Evolutionary conservation across 495 filamentous ascomycete genomes (phyloP).

Genomic region (Chaetomium tenue): DNA sequence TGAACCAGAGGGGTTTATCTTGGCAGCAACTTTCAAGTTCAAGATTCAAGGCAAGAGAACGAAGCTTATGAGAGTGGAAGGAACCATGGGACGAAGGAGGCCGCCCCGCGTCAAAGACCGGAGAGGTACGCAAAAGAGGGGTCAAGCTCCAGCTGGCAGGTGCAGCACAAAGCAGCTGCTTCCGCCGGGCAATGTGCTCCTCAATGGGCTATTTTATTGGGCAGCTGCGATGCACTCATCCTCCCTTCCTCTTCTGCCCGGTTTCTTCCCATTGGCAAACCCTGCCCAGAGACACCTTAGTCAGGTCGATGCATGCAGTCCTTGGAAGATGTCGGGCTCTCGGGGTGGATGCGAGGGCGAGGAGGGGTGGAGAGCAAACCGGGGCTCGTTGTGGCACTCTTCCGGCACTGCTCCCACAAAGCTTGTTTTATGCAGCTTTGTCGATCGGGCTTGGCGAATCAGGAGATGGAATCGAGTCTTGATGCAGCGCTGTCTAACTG

Average conservation of each 20-base stretch:
- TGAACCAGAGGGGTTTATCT: not conserved
- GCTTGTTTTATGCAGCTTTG: too few relatives aligned
- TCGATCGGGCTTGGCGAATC: too few relatives aligned
- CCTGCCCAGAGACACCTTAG: not conserved
- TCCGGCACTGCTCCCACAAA: too few relatives aligned
- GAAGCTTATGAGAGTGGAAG: not conserved
- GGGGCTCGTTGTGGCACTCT: too few relatives aligned
- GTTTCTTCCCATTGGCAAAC: too few relatives aligned
- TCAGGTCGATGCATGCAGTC: too few relatives aligned
- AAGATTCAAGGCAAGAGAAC: not conserved
- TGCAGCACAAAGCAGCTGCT: slow-evolving; percentile 8
- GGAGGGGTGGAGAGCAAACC: too few relatives aligned
- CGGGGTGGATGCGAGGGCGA: too few relatives aligned
- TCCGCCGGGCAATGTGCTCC: not conserved
- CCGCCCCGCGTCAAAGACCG: not conserved
- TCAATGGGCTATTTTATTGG: not conserved
- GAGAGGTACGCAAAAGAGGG: slow-evolving; percentile 13
- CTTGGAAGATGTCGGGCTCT: too few relatives aligned
- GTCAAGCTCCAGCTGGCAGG: slow-evolving; percentile 10
- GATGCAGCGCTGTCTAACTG: too few relatives aligned
- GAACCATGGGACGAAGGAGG: slow-evolving; percentile 8
- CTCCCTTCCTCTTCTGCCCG: not conserved
- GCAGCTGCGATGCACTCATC: not conserved
- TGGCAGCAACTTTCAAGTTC: too few relatives aligned
- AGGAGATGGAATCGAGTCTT: too few relatives aligned